These are phyloP conservation scores for Pseudognaphalium luteoalbum DNA, from an alignment of 129 eudicot species.

Conservation along the genomic window DNA sequence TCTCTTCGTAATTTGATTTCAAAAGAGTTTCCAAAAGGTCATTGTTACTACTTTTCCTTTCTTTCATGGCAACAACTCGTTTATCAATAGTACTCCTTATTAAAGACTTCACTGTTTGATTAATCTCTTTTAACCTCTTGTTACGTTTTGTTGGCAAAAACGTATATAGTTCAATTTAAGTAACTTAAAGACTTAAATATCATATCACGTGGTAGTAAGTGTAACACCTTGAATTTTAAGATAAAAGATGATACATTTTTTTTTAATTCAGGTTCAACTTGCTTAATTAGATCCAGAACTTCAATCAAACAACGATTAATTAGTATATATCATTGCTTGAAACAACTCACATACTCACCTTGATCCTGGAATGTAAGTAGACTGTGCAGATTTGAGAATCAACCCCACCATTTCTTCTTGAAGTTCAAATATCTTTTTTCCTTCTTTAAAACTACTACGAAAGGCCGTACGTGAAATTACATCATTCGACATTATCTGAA, in stretches of 20 bases:
- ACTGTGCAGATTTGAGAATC: conserved; percentile 2
- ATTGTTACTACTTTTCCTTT: neutral
- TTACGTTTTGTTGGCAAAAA: neutral
- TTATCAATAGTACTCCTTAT: neutral
- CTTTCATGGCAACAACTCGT: neutral
- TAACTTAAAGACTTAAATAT: no score
- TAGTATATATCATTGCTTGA: no score
- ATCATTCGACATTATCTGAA: conserved; percentile 24
- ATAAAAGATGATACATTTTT: no score
- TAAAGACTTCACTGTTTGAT: neutral
- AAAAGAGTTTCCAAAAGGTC: neutral
- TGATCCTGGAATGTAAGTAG: conserved; percentile 23
- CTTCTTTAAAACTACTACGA: conserved; percentile 2
- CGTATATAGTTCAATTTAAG: no score
- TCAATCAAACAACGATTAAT: neutral
- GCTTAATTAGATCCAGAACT: neutral
- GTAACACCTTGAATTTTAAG: no score
- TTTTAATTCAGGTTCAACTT: no score
- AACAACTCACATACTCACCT: neutral
- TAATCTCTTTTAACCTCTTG: neutral
- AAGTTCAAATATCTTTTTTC: conserved; percentile 32
- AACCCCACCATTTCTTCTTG: conserved; percentile 15
- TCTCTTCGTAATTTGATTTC: no score
- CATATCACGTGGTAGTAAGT: no score
- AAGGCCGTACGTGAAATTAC: conserved; percentile 3